Conservation (phyloP, 345 rosid species). For the Hibiscus syriacus region DNA sequence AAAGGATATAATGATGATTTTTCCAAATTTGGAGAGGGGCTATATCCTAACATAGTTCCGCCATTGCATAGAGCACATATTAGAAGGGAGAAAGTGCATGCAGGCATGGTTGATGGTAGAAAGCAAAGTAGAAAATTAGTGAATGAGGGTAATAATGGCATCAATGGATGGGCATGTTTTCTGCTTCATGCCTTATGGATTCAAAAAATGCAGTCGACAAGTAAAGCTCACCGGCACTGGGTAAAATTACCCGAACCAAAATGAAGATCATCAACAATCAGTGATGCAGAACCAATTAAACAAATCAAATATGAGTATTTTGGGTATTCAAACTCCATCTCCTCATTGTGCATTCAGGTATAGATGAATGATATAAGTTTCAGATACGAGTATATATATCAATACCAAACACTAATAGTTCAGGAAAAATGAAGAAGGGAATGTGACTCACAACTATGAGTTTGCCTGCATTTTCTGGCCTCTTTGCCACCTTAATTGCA, state of each 20-base stretch:
- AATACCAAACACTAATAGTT: not conserved
- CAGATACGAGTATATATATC: not conserved
- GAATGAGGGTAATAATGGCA: not conserved
- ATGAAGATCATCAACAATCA: not conserved
- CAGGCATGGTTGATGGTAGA: not conserved
- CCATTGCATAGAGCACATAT: not conserved
- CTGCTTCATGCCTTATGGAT: slow-evolving; percentile 46
- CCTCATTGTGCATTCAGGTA: not conserved
- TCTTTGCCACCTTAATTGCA: slow-evolving; percentile 42
- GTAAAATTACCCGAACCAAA: slow-evolving; percentile 46
- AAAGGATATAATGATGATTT: too few species aligned
- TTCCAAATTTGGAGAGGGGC: too few species aligned
- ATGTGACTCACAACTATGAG: slow-evolving; percentile 41
- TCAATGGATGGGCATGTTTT: slow-evolving; percentile 41
- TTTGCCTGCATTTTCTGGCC: slow-evolving; percentile 48
- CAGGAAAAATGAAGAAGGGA: not conserved
- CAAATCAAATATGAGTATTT: not conserved
- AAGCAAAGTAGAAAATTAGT: not conserved
- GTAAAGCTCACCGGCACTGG: slow-evolving; percentile 73
- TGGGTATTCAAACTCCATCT: not conserved
- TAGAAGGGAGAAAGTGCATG: not conserved
- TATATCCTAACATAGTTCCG: too few species aligned
- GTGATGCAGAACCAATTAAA: not conserved
- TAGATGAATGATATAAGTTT: not conserved
- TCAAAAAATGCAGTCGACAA: slow-evolving; percentile 56